Evolutionary conservation across 2,329 filamentous ascomycete species (phyloP).

Genomic region (Aspergillus novofumigatus): DNA sequence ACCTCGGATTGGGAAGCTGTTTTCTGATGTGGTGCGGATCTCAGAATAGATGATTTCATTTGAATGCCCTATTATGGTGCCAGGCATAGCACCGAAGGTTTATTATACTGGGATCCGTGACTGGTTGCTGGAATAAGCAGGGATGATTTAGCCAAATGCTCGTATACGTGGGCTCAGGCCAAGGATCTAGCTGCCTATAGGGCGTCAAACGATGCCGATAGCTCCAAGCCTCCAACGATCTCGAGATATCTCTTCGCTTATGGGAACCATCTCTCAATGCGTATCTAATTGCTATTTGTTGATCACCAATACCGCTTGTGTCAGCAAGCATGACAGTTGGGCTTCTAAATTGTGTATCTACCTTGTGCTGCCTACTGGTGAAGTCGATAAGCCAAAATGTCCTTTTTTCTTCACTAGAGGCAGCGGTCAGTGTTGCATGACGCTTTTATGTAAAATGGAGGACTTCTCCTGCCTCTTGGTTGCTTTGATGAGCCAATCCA

Average conservation of each 20-base stretch:
- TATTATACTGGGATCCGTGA: too few species aligned
- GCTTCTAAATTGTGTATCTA: not conserved
- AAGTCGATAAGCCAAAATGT: too few species aligned
- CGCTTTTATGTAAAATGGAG: not conserved
- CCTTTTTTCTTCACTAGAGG: too few species aligned
- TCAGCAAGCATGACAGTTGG: not conserved
- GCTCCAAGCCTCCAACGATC: too few species aligned
- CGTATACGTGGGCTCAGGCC: not conserved
- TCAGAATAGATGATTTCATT: too few species aligned
- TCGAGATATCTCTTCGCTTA: not conserved
- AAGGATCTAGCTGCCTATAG: not conserved
- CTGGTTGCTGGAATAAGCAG: not conserved
- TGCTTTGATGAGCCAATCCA: not conserved
- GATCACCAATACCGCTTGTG: not conserved
- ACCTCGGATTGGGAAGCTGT: not conserved
- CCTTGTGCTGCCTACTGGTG: not conserved
- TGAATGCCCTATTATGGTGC: not conserved
- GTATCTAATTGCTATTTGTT: too few species aligned
- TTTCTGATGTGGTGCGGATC: not conserved
- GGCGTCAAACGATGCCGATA: not conserved
- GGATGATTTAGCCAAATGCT: not conserved
- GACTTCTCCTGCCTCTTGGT: not conserved
- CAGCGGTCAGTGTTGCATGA: not conserved
- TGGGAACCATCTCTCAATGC: too few species aligned
- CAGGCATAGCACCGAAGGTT: too few species aligned